Conservation (phyloP, 139 green algal genomes). For the Gonium pectorale region DNA sequence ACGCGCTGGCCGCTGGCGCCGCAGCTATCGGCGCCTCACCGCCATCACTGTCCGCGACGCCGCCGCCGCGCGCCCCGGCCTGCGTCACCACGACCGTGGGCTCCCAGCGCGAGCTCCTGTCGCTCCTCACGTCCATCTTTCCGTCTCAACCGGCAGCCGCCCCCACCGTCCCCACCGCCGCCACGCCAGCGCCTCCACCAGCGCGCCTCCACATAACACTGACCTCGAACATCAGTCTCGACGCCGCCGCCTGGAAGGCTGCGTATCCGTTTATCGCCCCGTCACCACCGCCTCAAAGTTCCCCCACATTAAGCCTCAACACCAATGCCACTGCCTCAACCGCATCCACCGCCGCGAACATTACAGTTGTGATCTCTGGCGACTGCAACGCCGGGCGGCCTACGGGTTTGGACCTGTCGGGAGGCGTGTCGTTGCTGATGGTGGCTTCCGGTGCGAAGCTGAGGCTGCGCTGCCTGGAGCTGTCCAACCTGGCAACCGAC, state of each 20-base stretch:
- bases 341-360: too few relatives aligned
- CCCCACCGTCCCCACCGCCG: too few relatives aligned
- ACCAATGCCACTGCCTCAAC: background rate
- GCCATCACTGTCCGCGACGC: too few relatives aligned
- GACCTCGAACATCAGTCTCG: slow-evolving; percentile 12
- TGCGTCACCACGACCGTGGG: background rate
- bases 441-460: background rate
- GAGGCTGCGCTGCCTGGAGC: slow-evolving; percentile 22
- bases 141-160: too few relatives aligned
- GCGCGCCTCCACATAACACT: background rate
- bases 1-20: background rate
- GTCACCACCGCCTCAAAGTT: background rate
- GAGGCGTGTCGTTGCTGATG: background rate
- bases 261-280: background rate
- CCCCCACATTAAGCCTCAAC: background rate
- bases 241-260: background rate
- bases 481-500: slow-evolving; percentile 26
- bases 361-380: too few relatives aligned
- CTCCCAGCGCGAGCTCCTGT: background rate
- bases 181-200: background rate
- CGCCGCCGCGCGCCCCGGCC: background rate
- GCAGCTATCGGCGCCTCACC: too few relatives aligned
- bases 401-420: background rate
- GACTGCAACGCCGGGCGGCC: background rate
- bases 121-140: background rate